A percentile compares a stretch with the other conserved stretches of the same genome.
These are phyloP conservation scores for Hyaloscypha variabilis DNA, from an alignment of 495 filamentous ascomycete species.

Conservation along the genomic window DNA sequence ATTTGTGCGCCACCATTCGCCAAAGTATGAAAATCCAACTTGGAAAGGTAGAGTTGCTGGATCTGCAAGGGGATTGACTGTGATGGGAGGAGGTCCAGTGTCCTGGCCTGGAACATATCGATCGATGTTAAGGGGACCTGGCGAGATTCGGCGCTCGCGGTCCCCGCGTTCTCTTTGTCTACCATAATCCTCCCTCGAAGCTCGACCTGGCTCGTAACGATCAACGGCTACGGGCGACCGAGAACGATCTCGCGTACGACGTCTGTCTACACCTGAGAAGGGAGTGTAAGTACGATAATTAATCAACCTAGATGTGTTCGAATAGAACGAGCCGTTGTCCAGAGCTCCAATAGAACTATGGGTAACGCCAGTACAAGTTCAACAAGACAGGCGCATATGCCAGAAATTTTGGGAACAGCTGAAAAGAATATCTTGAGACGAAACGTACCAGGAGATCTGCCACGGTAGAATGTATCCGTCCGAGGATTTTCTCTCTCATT, in stretches of 20 bases:
- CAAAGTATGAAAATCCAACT: conserved; percentile 95
- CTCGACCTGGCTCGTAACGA: conserved; percentile 69
- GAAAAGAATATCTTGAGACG: conserved; percentile 7
- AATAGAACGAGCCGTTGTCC: no score
- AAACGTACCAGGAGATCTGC: conserved; percentile 58
- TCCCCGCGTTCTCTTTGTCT: conserved; percentile 63
- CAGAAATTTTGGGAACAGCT: neutral
- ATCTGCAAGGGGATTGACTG: conserved; percentile 75
- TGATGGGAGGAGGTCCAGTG: conserved; percentile 53
- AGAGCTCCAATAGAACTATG: no score
- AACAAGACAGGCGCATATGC: no score
- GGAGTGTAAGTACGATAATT: conserved; percentile 20
- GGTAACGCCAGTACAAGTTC: no score
- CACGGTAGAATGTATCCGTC: conserved; percentile 54
- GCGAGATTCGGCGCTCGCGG: conserved; percentile 59
- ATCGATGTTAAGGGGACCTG: conserved; percentile 78
- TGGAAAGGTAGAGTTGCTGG: conserved; percentile 86
- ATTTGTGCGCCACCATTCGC: conserved; percentile 93
- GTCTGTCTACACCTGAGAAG: conserved; percentile 29
- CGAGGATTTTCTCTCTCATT: conserved; percentile 46
- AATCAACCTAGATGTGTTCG: neutral
- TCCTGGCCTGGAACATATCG: conserved; percentile 93
- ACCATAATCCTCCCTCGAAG: conserved; percentile 62
- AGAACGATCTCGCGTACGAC: conserved; percentile 58
- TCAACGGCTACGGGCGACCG: conserved; percentile 73